Percentiles rank a stretch among this genome's conserved stretches.
Conservation (phyloP, 106 monocot genomes). For the Acanthochlamys bracteata region DNA sequence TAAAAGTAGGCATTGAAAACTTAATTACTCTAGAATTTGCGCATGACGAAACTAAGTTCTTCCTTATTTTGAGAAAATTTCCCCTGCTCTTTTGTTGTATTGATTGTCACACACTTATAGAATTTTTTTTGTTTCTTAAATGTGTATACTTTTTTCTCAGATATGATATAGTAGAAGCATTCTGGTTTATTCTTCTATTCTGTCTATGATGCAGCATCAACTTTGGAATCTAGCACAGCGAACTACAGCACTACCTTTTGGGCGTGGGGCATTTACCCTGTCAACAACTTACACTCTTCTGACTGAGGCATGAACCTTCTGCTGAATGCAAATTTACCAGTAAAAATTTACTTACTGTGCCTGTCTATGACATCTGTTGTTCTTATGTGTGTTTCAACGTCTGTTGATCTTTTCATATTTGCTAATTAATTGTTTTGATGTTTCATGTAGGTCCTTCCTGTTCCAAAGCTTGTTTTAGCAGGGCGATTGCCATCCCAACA, state of each 20-base stretch:
- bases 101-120: no score
- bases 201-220: slow-evolving; percentile 50
- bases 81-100: no score
- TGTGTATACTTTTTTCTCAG: no score
- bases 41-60: no score
- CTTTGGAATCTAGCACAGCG: slow-evolving; percentile 96
- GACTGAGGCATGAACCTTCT: slow-evolving; percentile 44
- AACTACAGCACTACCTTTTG: slow-evolving; percentile 87
- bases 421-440: not conserved
- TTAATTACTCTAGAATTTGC: no score
- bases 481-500: slow-evolving; percentile 90
- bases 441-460: slow-evolving; percentile 48
- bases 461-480: slow-evolving; percentile 83
- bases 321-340: not conserved
- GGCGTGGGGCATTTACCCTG: slow-evolving; percentile 90
- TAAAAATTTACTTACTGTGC: not conserved
- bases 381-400: no score
- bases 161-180: no score
- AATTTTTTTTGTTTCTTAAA: no score
- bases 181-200: not conserved
- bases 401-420: not conserved
- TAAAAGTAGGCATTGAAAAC: no score
- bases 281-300: slow-evolving; percentile 80
- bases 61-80: no score
- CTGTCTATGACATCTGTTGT: no score